Evolutionary conservation across 345 rosid genomes (phyloP).

Genomic region (Salix udensis): DNA sequence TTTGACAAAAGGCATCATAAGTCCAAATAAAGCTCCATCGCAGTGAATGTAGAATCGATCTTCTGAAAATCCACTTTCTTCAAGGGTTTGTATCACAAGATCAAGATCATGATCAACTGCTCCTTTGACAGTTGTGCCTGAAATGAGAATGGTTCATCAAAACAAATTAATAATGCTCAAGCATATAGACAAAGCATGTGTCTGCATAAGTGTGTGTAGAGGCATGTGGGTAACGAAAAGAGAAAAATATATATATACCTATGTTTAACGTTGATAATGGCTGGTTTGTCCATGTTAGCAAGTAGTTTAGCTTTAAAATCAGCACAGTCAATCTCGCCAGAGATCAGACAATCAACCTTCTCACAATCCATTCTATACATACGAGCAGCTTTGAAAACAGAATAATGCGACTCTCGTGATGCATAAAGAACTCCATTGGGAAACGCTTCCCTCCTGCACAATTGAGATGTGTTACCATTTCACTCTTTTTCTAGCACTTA

Average conservation of each 20-base stretch:
- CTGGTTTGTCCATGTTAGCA: slow-evolving; percentile 84
- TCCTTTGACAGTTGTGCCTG: slow-evolving; percentile 96
- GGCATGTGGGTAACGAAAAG: not conserved
- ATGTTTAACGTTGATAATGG: slow-evolving; percentile 87
- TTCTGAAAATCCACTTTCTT: slow-evolving; percentile 71
- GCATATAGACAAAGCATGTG: not conserved
- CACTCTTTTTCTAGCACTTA: not conserved
- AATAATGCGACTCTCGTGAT: slow-evolving; percentile 79
- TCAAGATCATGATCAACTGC: slow-evolving; percentile 98
- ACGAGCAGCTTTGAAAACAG: slow-evolving; percentile 90
- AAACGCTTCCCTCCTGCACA: slow-evolving; percentile 74
- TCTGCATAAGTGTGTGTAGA: not conserved
- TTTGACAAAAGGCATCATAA: slow-evolving; percentile 97
- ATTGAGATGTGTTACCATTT: not conserved
- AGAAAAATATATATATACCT: slow-evolving; percentile 36
- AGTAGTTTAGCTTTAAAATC: slow-evolving; percentile 64
- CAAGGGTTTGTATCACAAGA: slow-evolving; percentile 80
- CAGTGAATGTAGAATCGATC: slow-evolving; percentile 92
- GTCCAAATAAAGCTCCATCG: slow-evolving; percentile 96
- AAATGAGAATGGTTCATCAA: slow-evolving; percentile 5
- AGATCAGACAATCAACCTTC: slow-evolving; percentile 62
- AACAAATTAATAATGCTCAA: not conserved
- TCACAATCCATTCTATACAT: slow-evolving; percentile 92
- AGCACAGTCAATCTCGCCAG: slow-evolving; percentile 87
- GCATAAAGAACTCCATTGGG: slow-evolving; percentile 94